Base-by-base conservation (phyloP, 345 rosid genomes). In the Eucalyptus leucophloia region DNA sequence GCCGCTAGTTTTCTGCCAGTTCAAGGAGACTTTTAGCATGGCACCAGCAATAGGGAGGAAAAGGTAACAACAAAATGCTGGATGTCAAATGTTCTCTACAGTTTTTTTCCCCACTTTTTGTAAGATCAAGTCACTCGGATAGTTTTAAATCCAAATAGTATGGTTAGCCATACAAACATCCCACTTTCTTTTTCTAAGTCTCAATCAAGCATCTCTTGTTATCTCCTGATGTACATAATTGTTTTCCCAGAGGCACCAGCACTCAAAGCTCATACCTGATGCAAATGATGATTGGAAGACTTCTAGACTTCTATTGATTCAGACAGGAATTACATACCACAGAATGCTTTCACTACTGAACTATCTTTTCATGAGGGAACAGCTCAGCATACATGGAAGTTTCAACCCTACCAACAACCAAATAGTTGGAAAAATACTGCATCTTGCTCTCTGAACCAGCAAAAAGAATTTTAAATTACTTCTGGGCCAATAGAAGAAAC, bases 1-100 rank as follows among this genome's bases (percentile, higher is more conserved):
- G 98, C 99, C 87, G 94, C 96, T 86, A 93, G 90, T 92, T 93
- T 97, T 96, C 99, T 97, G 93, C 67, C 86, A 88, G 21, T 37
- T 44, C 87, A 60, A 18, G 62, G 54, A 86, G 89, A 87, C 60
- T 13, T 62, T 44, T 37, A 58, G 44, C 86, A 89, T 56, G 53
- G 49, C 21, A 86, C 42, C 40, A n/a, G 58, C 16, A 49, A 86
- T 9, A 51, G 87, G 28, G 58, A 86, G 82, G 82, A 37, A 37
- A 72, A 37, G 26, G 45, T 3, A 72, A 72, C 82, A 19, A 18
- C 0, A 7, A 77, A 77, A 77, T 40, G 83, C 1, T 40, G 83
- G 47, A 77, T 40, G 47, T 77, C 47, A 77, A 23, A 40, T 77
- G 47, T 21, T 77, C 28, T 77, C 83, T 40, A 40, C 30, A 77